phyloP scores from a whole-genome alignment of 1,284 basidiomycete genomes.

The Ustilago crameri region DNA sequence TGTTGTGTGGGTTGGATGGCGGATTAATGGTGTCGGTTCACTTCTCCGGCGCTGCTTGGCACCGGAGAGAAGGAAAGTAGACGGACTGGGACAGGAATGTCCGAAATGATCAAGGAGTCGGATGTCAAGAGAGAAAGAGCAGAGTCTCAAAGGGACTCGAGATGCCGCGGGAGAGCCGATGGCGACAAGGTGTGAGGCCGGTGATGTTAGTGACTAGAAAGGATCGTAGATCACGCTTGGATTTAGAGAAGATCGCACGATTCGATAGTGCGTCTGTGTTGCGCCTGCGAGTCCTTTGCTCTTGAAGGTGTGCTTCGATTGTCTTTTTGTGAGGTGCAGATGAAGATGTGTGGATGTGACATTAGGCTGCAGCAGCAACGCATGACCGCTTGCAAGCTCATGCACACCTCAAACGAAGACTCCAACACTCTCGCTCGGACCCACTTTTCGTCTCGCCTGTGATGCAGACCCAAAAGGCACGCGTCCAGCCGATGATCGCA shows the following conservation, averaged over 20 bases:
- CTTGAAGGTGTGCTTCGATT: too few relatives aligned
- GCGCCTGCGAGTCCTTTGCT: too few relatives aligned
- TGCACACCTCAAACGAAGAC: not conserved
- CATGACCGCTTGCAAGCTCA: not conserved
- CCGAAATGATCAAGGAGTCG: not conserved
- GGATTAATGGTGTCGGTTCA: slow-evolving; percentile 35
- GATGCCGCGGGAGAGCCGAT: too few relatives aligned
- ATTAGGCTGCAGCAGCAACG: slow-evolving; percentile 6
- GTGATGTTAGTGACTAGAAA: too few relatives aligned
- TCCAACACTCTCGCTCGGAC: slow-evolving; percentile 6
- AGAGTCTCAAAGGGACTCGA: not conserved
- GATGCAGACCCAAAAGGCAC: slow-evolving; percentile 7
- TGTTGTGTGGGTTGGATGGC: slow-evolving; percentile 46
- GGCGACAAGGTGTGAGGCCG: too few relatives aligned
- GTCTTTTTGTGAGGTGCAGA: not conserved
- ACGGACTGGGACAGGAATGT: not conserved
- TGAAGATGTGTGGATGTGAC: not conserved
- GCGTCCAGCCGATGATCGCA: slow-evolving; percentile 17
- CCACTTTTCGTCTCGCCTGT: slow-evolving; percentile 8
- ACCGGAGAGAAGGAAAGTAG: slow-evolving; percentile 16
- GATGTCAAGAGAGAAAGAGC: not conserved
- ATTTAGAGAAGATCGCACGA: too few relatives aligned
- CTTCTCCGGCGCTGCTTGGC: slow-evolving; percentile 39
- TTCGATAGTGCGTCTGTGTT: too few relatives aligned
- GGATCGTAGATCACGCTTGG: too few relatives aligned